These are phyloP conservation scores for Penicillium sp. DNA, from an alignment of 2,329 filamentous ascomycete species.

Conservation along the genomic window DNA sequence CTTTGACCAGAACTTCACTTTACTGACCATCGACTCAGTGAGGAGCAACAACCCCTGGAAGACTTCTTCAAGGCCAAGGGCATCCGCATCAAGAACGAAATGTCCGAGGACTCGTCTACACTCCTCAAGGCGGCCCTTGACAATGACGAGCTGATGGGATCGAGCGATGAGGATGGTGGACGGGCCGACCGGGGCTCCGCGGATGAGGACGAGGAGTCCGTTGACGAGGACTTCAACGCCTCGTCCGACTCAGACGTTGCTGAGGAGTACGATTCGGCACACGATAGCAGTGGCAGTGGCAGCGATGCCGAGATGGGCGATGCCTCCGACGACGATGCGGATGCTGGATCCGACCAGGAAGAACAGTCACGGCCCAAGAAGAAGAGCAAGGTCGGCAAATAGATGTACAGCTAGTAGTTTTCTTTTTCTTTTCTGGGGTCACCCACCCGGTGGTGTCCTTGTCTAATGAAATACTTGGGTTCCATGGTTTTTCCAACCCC, in stretches of 20 bases:
- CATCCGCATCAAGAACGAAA: slow-evolving; percentile 96
- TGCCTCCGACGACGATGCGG: slow-evolving; percentile 37
- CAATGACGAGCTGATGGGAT: slow-evolving; percentile 74
- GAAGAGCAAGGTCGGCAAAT: slow-evolving; percentile 55
- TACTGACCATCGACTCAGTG: slow-evolving; percentile 47
- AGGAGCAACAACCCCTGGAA: slow-evolving; percentile 95
- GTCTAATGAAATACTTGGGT: background rate
- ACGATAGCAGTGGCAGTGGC: slow-evolving; percentile 76
- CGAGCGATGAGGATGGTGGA: slow-evolving; percentile 74
- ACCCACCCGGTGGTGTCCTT: background rate
- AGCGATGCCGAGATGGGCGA: slow-evolving; percentile 61
- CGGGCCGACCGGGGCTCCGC: slow-evolving; percentile 81
- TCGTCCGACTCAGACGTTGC: slow-evolving; percentile 93
- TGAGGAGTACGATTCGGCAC: slow-evolving; percentile 89
- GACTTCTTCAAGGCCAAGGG: slow-evolving; percentile 96
- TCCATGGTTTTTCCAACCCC: background rate
- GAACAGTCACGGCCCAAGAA: slow-evolving; percentile 61
- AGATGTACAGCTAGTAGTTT: slow-evolving; percentile 22
- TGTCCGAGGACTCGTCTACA: slow-evolving; percentile 75
- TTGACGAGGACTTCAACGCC: slow-evolving; percentile 92
- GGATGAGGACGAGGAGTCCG: slow-evolving; percentile 92
- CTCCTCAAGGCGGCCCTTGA: slow-evolving; percentile 77
- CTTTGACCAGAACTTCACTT: background rate
- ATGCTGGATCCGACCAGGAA: slow-evolving; percentile 35
- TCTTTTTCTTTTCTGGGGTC: background rate